Evolutionary conservation across 257 asterid genomes (phyloP), one percentile per base, ranked within the genome.

Genomic region (Solanum medicagineum): DNA sequence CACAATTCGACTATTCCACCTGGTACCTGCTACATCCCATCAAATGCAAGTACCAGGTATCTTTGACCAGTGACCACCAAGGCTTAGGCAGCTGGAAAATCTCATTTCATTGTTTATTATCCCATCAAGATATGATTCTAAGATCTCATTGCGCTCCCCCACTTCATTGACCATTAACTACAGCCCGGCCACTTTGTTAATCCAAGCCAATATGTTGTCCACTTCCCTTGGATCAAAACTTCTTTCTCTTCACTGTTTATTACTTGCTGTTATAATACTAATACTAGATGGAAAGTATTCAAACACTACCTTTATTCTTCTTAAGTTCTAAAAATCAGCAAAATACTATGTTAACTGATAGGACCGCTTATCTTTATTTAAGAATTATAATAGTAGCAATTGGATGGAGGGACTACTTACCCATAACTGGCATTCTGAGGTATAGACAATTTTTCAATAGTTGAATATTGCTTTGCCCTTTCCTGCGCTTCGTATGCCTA

Each of bases 401-500:
- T 3, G 9, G 47, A 24, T 6, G 42, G 59, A 62, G 40, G 79
- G 19, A 53, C 5, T 40, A 91, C 97, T 90, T 85, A 97, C 99
- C 93, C 95, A 86, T 94, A 89, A 88, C 98, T 94, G 86, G 97
- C 91, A 68, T 92, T 91, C 90, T 92, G 98, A 22, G 96, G 94
- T 87, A 97, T 85, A 82, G 90, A 79, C 86, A 93, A 87, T 81
- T 81, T 88, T 85, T 94, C 98, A 86, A 97, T 89, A 69, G 87
- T 90, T 83, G 70, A 80, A 86, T 94, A 93, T 68, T 93, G 98
- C 83, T 91, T 94, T 86, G 92, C 91, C 84, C 98, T 92, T 88
- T 94, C 95, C 83, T 93, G 95, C 42, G 92, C 98, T 89, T 95
- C 99, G 87, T 86, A 95, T 82, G 95, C 95, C 99, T 97, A 92